Base-by-base conservation (phyloP, 345 rosid genomes). In the Raphanus sativus region DNA sequence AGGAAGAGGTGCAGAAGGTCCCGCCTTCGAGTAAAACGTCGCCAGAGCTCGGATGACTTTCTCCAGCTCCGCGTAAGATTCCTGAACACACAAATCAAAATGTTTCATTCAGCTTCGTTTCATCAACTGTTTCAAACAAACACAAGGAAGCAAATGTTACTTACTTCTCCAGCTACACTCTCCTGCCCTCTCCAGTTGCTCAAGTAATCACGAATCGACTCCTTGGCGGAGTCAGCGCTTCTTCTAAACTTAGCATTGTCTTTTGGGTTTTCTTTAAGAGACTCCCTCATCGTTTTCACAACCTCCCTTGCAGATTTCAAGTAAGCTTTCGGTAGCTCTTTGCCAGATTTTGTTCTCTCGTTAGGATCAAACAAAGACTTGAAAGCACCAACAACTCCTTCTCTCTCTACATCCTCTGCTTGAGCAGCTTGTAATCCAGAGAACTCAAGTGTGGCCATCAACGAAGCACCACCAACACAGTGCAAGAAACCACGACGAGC, bases 221-320 rank as follows among this genome's bases (percentile, higher is more conserved):
- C 97, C 79, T 92, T 92, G 3, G 98, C 99, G 0, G 99, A 87
- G 85, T 90, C 98, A 10, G 97, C 98, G 29, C 83, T 90, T 72
- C 97, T 78, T 58, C 97, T 86, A 62, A 95, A 92, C 73, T 90
- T 87, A 2, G 86, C 86, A 17, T 45, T 78, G 73, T 92, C 96
- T 70, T 84, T 86, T 11, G 94, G 86, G 62, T 95, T 86, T 78
- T 92, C 99, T 80, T 95, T 80, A 25, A 90, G 42, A 2, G 97
- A 95, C 65, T 92, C 93, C 0, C 93, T 88, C 68, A 92, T 83
- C 1, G 90, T 89, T 81, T 88, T 92, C 73, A 92, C 92, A 16
- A 92, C 87, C 63, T 92, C 96, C 63, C 92, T 87, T 13, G 94
- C 99, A 7, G 98, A 85, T 71, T 89, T 92, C 83, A 95, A 77